Percentiles rank a stretch among this genome's conserved stretches.
These are phyloP conservation scores for Phytophthora syringae DNA, from an alignment of 352 stramenopile species.

Conservation along the genomic window DNA sequence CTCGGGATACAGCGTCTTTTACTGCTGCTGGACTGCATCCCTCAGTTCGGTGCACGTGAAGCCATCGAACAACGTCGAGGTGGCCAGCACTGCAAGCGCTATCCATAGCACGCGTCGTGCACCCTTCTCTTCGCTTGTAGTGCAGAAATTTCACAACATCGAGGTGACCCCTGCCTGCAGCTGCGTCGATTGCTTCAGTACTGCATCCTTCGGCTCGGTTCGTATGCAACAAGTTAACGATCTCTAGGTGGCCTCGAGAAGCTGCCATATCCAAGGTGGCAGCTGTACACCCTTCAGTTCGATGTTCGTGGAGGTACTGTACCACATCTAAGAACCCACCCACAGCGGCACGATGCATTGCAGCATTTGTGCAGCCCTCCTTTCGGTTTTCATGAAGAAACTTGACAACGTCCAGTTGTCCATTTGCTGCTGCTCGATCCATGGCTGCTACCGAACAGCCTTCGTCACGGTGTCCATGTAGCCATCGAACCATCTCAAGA, in stretches of 20 bases:
- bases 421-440: conserved; percentile 19
- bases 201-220: conserved; percentile 13
- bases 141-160: conserved; percentile 25
- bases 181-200: conserved; percentile 12
- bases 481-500: conserved; percentile 18
- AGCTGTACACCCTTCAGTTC: conserved; percentile 5
- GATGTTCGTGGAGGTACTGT: conserved; percentile 12
- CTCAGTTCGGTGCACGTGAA: conserved; percentile 12
- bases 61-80: conserved; percentile 16
- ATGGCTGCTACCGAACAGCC: conserved; percentile 13
- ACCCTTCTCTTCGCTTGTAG: conserved; percentile 17
- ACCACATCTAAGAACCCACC: conserved; percentile 13
- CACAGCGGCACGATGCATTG: conserved; percentile 8
- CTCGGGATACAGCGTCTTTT: conserved; percentile 11
- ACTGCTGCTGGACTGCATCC: conserved; percentile 14
- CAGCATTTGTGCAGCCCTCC: conserved; percentile 16
- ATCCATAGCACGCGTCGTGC: conserved; percentile 16
- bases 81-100: conserved; percentile 15
- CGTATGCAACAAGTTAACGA: conserved; percentile 13
- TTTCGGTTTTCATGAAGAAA: conserved; percentile 15
- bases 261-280: conserved; percentile 8
- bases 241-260: not conserved
- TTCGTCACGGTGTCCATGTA: conserved; percentile 15
- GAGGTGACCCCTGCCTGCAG: conserved; percentile 9
- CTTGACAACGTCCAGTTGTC: conserved; percentile 6